These are phyloP conservation scores for Lasiosphaeria hispida DNA, from an alignment of 495 filamentous ascomycete genomes.

Conservation along the genomic window DNA sequence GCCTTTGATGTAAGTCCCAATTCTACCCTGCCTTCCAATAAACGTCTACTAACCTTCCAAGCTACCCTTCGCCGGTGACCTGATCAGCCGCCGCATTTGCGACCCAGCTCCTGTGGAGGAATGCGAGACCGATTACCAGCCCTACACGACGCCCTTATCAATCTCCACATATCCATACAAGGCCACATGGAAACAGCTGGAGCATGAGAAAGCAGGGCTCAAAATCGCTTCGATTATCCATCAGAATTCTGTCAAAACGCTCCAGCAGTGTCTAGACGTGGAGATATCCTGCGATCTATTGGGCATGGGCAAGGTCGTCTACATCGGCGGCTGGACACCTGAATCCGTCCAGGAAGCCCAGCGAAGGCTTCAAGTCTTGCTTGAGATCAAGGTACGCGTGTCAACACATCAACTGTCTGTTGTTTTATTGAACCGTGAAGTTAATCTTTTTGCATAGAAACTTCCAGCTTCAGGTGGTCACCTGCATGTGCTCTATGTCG, in stretches of 20 bases:
- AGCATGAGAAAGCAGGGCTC: slow-evolving; percentile 10
- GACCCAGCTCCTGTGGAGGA: too few species aligned
- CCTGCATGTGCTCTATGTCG: too few species aligned
- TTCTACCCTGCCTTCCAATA: too few species aligned
- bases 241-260: slow-evolving; percentile 11
- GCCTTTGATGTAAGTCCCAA: slow-evolving; percentile 19
- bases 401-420: too few species aligned
- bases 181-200: slow-evolving; percentile 21
- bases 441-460: not conserved
- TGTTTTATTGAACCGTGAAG: too few species aligned
- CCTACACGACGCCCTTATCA: too few species aligned
- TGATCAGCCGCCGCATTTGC: too few species aligned
- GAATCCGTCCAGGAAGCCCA: slow-evolving; percentile 22
- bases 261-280: slow-evolving; percentile 29
- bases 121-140: too few species aligned
- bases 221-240: slow-evolving; percentile 19
- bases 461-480: not conserved
- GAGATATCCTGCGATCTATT: slow-evolving; percentile 22
- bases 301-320: slow-evolving; percentile 23
- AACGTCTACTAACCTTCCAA: too few species aligned
- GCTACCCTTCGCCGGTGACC: too few species aligned
- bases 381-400: slow-evolving; percentile 34
- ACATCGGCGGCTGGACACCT: slow-evolving; percentile 31
- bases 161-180: slow-evolving; percentile 6
- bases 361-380: slow-evolving; percentile 37